phyloP scores from a whole-genome alignment of 306 rosid species.

The Quercus parvula region DNA sequence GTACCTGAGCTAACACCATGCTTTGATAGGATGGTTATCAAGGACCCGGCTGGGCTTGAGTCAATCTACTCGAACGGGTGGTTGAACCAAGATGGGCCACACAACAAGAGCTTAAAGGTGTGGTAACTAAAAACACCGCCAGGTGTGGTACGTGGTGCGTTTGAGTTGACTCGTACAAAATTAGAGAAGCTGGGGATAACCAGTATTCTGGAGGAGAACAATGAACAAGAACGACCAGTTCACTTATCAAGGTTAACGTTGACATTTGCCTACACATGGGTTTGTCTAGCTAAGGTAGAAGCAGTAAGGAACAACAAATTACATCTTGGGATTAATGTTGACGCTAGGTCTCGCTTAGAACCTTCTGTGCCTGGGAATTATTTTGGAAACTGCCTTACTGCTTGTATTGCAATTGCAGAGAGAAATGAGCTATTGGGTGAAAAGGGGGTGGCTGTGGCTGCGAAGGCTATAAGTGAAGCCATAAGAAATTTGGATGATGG shows the following conservation, averaged over 20 bases:
- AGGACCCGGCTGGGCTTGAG: slow-evolving; percentile 4
- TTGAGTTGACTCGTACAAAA: not conserved
- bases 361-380: slow-evolving; percentile 6
- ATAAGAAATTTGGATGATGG: slow-evolving; percentile 12
- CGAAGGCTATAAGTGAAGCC: slow-evolving; percentile 13
- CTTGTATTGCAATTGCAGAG: not conserved
- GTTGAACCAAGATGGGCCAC: not conserved
- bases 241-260: slow-evolving; percentile 16
- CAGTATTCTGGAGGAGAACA: not conserved
- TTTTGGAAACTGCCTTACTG: slow-evolving; percentile 22
- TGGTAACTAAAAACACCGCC: not conserved
- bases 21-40: not conserved
- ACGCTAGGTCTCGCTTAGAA: not conserved
- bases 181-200: not conserved
- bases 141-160: slow-evolving; percentile 8
- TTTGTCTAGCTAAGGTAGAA: slow-evolving; percentile 25
- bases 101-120: slow-evolving; percentile 10
- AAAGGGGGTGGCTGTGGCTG: slow-evolving; percentile 24
- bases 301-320: not conserved
- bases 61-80: not conserved
- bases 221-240: not conserved
- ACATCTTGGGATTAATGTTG: not conserved
- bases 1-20: not conserved
- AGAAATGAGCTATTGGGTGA: slow-evolving; percentile 9
- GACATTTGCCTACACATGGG: slow-evolving; percentile 21